A percentile compares a stretch with the other conserved stretches of the same genome.
These are phyloP conservation scores for Magnaporthiopsis rhizophila DNA, from an alignment of 2,329 filamentous ascomycete species.

Conservation along the genomic window DNA sequence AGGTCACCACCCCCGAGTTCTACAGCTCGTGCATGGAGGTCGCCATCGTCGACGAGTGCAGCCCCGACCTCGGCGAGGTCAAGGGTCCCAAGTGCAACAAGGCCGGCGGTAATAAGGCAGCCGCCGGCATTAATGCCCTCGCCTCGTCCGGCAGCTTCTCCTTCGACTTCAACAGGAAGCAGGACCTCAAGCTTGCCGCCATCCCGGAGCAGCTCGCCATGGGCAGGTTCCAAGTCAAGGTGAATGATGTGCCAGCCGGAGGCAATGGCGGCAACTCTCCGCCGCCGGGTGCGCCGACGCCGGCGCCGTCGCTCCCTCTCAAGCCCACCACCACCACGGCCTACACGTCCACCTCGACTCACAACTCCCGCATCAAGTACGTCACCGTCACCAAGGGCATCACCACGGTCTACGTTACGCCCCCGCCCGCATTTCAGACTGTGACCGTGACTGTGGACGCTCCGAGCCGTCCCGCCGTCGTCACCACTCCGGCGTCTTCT, in stretches of 20 bases:
- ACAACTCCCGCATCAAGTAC: constrained; percentile 28
- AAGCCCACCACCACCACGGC: constrained; percentile 11
- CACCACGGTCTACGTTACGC: constrained; percentile 2
- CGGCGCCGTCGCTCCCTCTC: constrained; percentile 1
- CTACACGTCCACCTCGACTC: constrained; percentile 10
- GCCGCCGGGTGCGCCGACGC: constrained; percentile 3
- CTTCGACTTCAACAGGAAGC: constrained; percentile 24
- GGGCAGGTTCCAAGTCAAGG: constrained; percentile 29
- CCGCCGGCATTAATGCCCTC: neutral
- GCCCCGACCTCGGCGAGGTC: constrained; percentile 28
- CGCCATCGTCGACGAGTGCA: constrained; percentile 21
- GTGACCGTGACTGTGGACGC: too few relatives aligned
- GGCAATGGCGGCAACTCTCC: constrained; percentile 9
- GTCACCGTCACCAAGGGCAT: constrained; percentile 32
- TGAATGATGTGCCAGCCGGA: constrained; percentile 5
- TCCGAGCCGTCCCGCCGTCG: neutral
- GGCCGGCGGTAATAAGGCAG: neutral
- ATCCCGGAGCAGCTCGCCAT: constrained; percentile 35
- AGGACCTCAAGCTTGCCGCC: constrained; percentile 34
- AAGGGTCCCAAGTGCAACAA: constrained; percentile 26
- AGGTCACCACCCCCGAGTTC: constrained; percentile 24
- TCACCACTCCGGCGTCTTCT: neutral
- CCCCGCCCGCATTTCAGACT: neutral
- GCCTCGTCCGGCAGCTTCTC: constrained; percentile 8
- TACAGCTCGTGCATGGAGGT: constrained; percentile 38